Base-by-base conservation (phyloP, 2,329 filamentous ascomycete species). In the Delphinella strobiligena region DNA sequence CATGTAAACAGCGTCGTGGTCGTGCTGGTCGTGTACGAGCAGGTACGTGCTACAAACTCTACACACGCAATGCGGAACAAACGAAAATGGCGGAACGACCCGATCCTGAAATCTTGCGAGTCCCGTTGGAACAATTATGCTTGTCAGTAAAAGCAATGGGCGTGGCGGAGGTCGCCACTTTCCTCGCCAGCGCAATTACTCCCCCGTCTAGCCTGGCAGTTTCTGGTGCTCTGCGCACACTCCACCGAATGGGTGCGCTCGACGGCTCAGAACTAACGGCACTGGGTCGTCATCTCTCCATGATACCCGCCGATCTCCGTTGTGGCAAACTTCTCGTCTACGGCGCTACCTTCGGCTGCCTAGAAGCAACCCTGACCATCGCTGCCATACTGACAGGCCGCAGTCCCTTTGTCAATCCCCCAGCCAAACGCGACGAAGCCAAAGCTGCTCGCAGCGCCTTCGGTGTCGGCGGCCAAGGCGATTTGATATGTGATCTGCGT, bases 281-380 rank as follows among this genome's bases (percentile, higher is more conserved):
- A 3, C 77, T 98, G 34, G 91, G 91, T 30, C 79, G 82, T 38
- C 91, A 96, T 62, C 69, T 98, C n/a, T 82, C 88, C 14, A 85
- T 93, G 76, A 87, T 98, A 37, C 91, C 91, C 2, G 85, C 89
- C 1, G 91, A 98, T 54, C 70, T 98, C 35, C 78, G 89, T 19
- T 93, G 87, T 57, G 86, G 84, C 34, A 98, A 98, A 61, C 71
- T 98, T 24, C 86, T 98, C 72, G 84, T 98, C 3, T 94, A 93
- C 54, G 91, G 91, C 4, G 82, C 86, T 12, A 87, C 93, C 42
- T 96, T 98, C 54, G 84, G 84, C 24, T 96, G 89, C 54, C 71
- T 96, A 5, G 86, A 94, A 52, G 78, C 89, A 38, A 87, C 82
- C 49, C 72, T 96, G 40, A 87, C 82, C 2, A 88, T 96, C 46